Evolutionary conservation across 2,329 filamentous ascomycete species (phyloP), one percentile per base, ranked within the genome.

Genomic region (Colletotrichum destructivum): DNA sequence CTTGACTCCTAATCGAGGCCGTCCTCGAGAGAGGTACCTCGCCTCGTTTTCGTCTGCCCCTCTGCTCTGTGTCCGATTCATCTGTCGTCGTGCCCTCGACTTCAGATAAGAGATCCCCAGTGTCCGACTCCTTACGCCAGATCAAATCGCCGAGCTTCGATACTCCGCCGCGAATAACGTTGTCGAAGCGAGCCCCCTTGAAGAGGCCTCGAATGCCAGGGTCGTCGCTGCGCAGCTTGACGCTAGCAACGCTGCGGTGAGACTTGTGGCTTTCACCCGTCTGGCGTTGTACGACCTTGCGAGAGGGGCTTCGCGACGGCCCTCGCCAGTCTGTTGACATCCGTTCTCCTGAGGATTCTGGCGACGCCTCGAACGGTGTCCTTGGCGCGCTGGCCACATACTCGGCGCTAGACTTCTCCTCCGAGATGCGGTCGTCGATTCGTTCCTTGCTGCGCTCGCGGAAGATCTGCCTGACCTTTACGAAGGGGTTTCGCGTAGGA

Each of bases 141-240:
- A 90, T 75, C 63, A 90, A 82, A 62, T 90, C 88, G 40, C 88
- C 85, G 16, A 90, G 79, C 75, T 86, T 89, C 35, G 87, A 88
- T 7, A 90, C 87, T 31, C 88, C 82, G 8, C 85, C 88, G 35
- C 88, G 87, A 55, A 97, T 88, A 40, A 94, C 87, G 40, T 90
- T 93, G 72, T 94, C 93, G 73, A 96, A 90, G 66, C 93, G 88
- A 61, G 90, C 89, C 3, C 91, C 92, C 82, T 94, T 96, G 82
- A 98, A 92, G 59, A 98, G 91, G 8, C 92, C 90, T 52, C 91
- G 89, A 11, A 94, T 85, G 46, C 89, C 90, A 12, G 81, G 79
- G 65, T 88, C 84, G 49, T 88, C 84, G 31, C 71, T 69, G 59
- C 72, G 84, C 21, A 83, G 79, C 26, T 82, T 84, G n/a, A 87